phyloP scores from a whole-genome alignment of 345 rosid species.

The Reutealis trisperma region DNA sequence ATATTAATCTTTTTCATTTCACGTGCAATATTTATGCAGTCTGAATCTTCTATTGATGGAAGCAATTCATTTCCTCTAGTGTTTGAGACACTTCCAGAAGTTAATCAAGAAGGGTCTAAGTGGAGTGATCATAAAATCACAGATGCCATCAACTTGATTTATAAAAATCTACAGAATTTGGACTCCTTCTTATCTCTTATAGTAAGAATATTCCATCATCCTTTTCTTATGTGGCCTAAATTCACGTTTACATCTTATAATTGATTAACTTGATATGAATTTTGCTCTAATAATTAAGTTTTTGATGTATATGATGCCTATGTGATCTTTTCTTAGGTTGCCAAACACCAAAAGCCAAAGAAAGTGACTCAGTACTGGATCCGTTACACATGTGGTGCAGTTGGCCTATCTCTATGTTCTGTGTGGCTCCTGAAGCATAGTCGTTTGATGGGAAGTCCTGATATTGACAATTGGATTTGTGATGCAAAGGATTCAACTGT shows the following conservation, averaged over 20 bases:
- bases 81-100: conserved; percentile 64
- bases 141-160: conserved; percentile 63
- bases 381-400: conserved; percentile 74
- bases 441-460: conserved; percentile 87
- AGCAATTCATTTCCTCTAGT: conserved; percentile 58
- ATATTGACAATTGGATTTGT: conserved; percentile 82
- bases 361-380: conserved; percentile 72
- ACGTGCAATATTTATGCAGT: conserved; percentile 42
- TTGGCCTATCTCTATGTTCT: conserved; percentile 74
- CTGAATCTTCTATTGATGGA: conserved; percentile 62
- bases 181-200: conserved; percentile 59
- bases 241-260: not conserved
- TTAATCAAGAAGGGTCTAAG: conserved; percentile 64
- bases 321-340: conserved; percentile 46
- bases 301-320: conserved; percentile 6
- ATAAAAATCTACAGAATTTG: conserved; percentile 65
- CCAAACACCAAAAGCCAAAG: conserved; percentile 74
- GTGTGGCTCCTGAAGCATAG: conserved; percentile 88
- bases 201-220: conserved; percentile 42
- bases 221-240: not conserved
- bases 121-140: conserved; percentile 74
- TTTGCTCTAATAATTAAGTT: conserved; percentile 3
- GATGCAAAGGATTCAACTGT: conserved; percentile 74
- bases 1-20: not conserved
- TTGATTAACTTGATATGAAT: not conserved